Percentiles rank a stretch among this genome's conserved stretches.
These are phyloP conservation scores for Hymenoscyphus repandus DNA, from an alignment of 2,329 filamentous ascomycete genomes.

Conservation along the genomic window DNA sequence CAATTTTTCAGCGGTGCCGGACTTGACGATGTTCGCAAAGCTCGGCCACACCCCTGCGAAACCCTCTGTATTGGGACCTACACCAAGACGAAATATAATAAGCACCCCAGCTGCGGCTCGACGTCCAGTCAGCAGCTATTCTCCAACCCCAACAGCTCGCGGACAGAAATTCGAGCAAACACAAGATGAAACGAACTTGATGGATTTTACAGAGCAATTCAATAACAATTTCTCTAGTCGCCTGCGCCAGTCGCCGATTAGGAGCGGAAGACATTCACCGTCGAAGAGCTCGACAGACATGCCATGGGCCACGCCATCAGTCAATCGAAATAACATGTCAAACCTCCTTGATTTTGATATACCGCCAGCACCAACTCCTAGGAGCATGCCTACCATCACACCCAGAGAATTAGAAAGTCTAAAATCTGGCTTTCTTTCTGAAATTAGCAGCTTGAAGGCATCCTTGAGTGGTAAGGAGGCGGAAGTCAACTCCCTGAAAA, in stretches of 20 bases:
- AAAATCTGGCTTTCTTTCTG: slow-evolving; percentile 84
- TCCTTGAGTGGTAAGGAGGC: slow-evolving; percentile 90
- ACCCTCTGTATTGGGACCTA: slow-evolving; percentile 38
- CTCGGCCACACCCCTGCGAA: slow-evolving; percentile 62
- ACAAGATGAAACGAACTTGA: slow-evolving; percentile 56
- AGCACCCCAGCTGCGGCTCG: slow-evolving; percentile 28
- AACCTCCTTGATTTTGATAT: slow-evolving; percentile 88
- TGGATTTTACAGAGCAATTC: slow-evolving; percentile 83
- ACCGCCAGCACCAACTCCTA: slow-evolving; percentile 86
- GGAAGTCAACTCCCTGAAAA: slow-evolving; percentile 81
- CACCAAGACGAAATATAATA: slow-evolving; percentile 25
- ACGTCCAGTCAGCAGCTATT: slow-evolving; percentile 17
- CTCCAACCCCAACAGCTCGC: slow-evolving; percentile 36
- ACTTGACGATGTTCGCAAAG: slow-evolving; percentile 77
- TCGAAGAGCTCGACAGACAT: slow-evolving; percentile 32
- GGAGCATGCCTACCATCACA: slow-evolving; percentile 85
- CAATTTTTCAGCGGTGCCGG: slow-evolving; percentile 82
- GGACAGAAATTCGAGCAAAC: slow-evolving; percentile 28
- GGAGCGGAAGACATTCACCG: slow-evolving; percentile 41
- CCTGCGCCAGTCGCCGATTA: slow-evolving; percentile 43
- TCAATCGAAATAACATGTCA: slow-evolving; percentile 41
- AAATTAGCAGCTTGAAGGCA: slow-evolving; percentile 91
- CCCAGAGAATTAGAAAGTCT: slow-evolving; percentile 88
- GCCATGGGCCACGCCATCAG: slow-evolving; percentile 20
- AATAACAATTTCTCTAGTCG: slow-evolving; percentile 43